Base-by-base conservation (phyloP, 352 stramenopile genomes). In the Thalassiosira exigua region DNA sequence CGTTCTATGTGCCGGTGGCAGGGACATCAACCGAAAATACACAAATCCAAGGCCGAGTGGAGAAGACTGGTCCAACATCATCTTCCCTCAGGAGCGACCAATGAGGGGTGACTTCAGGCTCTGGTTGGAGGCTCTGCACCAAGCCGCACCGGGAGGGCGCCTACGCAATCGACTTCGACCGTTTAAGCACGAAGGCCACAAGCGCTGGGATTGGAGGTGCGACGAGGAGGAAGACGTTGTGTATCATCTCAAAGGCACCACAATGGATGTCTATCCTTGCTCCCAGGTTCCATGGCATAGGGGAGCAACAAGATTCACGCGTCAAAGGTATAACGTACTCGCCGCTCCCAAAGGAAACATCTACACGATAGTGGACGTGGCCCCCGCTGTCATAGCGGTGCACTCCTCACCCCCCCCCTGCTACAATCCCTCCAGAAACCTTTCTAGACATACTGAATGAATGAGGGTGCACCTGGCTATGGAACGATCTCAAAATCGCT, bases 391-490 rank as follows among this genome's bases (percentile, higher is more conserved):
- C 36, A 58, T 59, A 60, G 11, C 21, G 33, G 19, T 44, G n/a
- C 50, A 24, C 33, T 71, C 27, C 2, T 50, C 12, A 7, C 27
- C 24, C 2, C 3, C 12, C 58, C 3, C 42, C 46, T n/a, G 46
- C 11, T 11, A 24, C 12, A 19, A 11, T 21, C 4, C 9, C 12
- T 2, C 26, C 51, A 21, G 48, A 48, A 21, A 75, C 66, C 1
- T 60, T 75, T 36, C 19, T 26, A 29, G 54, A 75, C 19, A 42
- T 75, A 4, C 54, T 75, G 26, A 11, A 48, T 27, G 46, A 64
- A 24, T 67, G 54, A 51, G 65, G 65, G 19, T 54, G 65, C 33
- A 56, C 22, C 19, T 74, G 65, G 65, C 64, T 74, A 51, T 74
- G 65, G 65, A 19, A 62, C 0, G 22, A 74, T 30, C 2, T 74